A percentile compares a stretch with the other conserved stretches of the same genome.
Evolutionary conservation across 2,329 filamentous ascomycete species (phyloP).

Genomic region (Nemania sp.): DNA sequence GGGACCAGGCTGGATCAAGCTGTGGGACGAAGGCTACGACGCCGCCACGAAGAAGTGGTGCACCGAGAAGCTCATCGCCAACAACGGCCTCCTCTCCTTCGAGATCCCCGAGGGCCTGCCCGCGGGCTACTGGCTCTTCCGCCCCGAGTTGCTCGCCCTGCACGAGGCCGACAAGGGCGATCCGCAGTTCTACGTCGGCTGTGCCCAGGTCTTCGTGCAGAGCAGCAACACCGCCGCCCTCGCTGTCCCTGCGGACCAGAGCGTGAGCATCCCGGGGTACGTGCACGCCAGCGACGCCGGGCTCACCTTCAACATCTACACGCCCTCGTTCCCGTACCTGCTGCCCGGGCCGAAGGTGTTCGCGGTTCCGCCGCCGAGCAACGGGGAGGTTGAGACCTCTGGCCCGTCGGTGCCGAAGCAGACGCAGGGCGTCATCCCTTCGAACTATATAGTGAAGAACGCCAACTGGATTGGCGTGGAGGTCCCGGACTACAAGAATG

Average conservation of each 20-base stretch:
- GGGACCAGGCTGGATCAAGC: slow-evolving; percentile 82
- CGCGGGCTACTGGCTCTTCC: slow-evolving; percentile 76
- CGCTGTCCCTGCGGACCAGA: slow-evolving; percentile 60
- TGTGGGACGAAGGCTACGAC: slow-evolving; percentile 77
- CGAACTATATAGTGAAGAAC: slow-evolving; percentile 71
- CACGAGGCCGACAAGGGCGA: slow-evolving; percentile 70
- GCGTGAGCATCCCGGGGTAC: slow-evolving; percentile 75
- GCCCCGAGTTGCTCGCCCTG: slow-evolving; percentile 76
- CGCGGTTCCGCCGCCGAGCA: slow-evolving; percentile 51
- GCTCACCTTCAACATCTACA: slow-evolving; percentile 75
- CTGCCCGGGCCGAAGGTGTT: slow-evolving; percentile 70
- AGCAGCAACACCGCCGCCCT: slow-evolving; percentile 59
- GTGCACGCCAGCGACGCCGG: slow-evolving; percentile 65
- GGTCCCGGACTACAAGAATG: slow-evolving; percentile 66
- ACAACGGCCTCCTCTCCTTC: slow-evolving; percentile 73
- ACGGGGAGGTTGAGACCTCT: slow-evolving; percentile 11
- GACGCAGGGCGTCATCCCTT: slow-evolving; percentile 63
- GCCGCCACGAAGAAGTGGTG: slow-evolving; percentile 70
- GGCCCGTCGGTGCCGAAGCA: slow-evolving; percentile 22
- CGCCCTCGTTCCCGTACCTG: slow-evolving; percentile 65
- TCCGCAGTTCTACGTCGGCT: slow-evolving; percentile 80
- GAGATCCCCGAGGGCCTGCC: slow-evolving; percentile 71
- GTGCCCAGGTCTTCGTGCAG: slow-evolving; percentile 76
- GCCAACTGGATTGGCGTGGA: slow-evolving; percentile 79
- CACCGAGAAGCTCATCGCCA: slow-evolving; percentile 74